Evolutionary conservation across 2,329 filamentous ascomycete species (phyloP), one percentile per base, ranked within the genome.

Genomic region (Ambrosiella xylebori): DNA sequence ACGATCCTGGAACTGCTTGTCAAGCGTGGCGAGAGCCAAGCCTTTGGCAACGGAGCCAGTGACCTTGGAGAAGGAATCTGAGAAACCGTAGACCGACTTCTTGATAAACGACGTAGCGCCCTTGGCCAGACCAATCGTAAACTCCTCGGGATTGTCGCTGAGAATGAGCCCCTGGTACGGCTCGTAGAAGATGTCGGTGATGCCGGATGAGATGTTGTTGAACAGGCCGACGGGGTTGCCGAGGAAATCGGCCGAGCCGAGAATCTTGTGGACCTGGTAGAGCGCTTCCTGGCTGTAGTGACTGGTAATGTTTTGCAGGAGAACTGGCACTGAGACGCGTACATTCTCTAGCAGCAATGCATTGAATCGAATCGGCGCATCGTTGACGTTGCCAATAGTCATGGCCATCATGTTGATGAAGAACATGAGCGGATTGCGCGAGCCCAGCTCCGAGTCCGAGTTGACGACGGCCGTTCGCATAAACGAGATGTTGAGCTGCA

Each of bases 371-470:
- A 98, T 83, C 0, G 93, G 94, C 6, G 93, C 93, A 70, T 98
- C 94, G 65, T 98, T 98, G 74, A 98, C 88, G 65, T 98, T 98
- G 63, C 93, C 93, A 65, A 98, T 93, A 12, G 93, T 95, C 93
- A 98, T 98, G 0, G 94, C 97, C 75, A 98, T 83, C 64, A 97
- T 88, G 66, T 98, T 97, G 69, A 97, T 83, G 68, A 96, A 90
- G 73, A 97, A 98, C 90, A 97, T 97, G 69, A 98, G 78, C 0
- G 94, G 94, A 66, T 95, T 98, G 47, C 81, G 82, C 1, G 88
- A 88, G 12, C 88, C 88, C 52, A 89, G 86, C 64, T 93, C 94
- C 68, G 97, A 90, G 68, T 97, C 91, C 1, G 88, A 91, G 63
- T 98, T 98, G 71, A 98, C 86, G 9, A 89, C 82, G 69, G 98